Base-by-base conservation (phyloP, 495 filamentous ascomycete genomes). In the Mytilinidion resinicola region DNA sequence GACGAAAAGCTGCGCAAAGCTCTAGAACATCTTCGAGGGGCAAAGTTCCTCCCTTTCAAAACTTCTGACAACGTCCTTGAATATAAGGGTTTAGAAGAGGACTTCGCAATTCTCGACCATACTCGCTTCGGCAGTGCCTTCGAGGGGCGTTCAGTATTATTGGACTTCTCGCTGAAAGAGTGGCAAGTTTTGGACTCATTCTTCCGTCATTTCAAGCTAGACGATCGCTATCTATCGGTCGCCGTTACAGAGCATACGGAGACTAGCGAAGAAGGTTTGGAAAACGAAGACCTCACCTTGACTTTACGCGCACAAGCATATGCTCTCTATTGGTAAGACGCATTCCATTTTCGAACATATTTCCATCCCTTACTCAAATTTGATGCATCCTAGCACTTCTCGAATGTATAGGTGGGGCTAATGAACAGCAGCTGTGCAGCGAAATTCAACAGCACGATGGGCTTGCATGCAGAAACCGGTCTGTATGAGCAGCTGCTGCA, bases 81-180 rank as follows among this genome's bases (percentile, higher is more conserved):
- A 10, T 38, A 54, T 2, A 33, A 46, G 10, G 34, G 50, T 10
- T 8, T 60, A 3, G 34, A 25, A 3, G 57, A 60, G 20, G 57
- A 60, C n/a, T 60, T 55, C 34, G 39, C 50, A 30, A 60, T 60
- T 50, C 57, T 39, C 7, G 51, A 60, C 36, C 57, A 60, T 21
- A 38, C 15, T 11, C 50, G 57, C 17, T 60, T 42, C 41, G 42
- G 21, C 12, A 38, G 21, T 3, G 57, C 50, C 4, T 39, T 60
- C 39, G 41, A 17, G 21, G 25, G 15, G 4, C 17, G 49, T 1
- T 20, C 4, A 15, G 19, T 55, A 5, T 3, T 60, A 17, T 35
- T 60, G 11, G 50, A 60, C 41, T 60, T 60, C 33, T 17, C 38
- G 7, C 12, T 60, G 35, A 8, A 35, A 7, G 57, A 60, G 17